phyloP scores from a whole-genome alignment of 345 rosid genomes.

The Eucalyptus victrix region DNA sequence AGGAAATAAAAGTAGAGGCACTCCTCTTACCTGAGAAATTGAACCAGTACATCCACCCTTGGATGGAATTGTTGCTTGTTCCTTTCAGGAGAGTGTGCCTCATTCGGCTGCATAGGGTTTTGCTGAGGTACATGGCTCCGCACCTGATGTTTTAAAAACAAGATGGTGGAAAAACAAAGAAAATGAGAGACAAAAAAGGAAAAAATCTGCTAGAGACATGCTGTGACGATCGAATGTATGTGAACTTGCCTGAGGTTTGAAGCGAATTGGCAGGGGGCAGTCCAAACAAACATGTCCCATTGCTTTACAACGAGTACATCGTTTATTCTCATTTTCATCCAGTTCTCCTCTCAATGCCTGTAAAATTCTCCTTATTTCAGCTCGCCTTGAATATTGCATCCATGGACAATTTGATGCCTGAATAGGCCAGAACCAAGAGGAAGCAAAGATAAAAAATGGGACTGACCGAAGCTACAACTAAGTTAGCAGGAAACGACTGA shows the following conservation, averaged over 20 bases:
- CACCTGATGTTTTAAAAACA: background rate
- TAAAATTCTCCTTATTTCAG: background rate
- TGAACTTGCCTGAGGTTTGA: background rate
- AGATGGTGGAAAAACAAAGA: background rate
- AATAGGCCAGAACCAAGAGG: background rate
- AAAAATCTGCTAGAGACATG: background rate
- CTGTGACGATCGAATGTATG: background rate
- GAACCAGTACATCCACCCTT: background rate
- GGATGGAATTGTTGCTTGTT: background rate
- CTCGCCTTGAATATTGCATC: background rate
- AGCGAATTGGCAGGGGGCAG: background rate
- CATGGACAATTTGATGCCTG: background rate
- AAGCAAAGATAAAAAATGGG: background rate
- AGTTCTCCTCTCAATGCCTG: background rate
- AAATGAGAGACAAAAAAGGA: background rate
- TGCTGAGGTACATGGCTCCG: background rate
- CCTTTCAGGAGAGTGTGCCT: background rate
- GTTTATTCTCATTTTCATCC: background rate
- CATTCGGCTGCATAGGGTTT: background rate
- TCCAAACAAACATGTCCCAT: background rate
- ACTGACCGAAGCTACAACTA: background rate
- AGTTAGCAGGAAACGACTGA: background rate
- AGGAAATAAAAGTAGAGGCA: background rate
- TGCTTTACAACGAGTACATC: background rate
- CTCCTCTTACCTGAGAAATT: background rate